phyloP scores from a whole-genome alignment of 2,329 filamentous ascomycete species.

The Fusarium sp. region DNA sequence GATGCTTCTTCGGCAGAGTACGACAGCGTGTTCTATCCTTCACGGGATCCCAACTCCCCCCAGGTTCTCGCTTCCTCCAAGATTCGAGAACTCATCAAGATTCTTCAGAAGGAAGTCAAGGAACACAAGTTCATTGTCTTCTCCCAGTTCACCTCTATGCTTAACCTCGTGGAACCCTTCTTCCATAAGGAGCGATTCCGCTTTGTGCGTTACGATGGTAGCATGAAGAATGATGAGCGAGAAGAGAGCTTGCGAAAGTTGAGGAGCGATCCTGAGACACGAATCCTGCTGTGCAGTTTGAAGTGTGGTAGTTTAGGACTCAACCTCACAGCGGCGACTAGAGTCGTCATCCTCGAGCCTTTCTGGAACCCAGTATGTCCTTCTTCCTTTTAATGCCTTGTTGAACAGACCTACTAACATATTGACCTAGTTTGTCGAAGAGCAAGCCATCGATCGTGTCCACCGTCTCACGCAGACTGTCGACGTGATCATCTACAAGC shows the following conservation, averaged over 20 bases:
- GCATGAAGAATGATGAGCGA: conserved; percentile 92
- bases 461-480: conserved; percentile 97
- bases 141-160: conserved; percentile 98
- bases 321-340: conserved; percentile 92
- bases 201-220: conserved; percentile 92
- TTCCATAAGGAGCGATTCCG: conserved; percentile 78
- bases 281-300: conserved; percentile 90
- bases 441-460: conserved; percentile 98
- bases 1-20: conserved; percentile 53
- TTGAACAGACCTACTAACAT: conserved; percentile 13
- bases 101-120: conserved; percentile 81
- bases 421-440: conserved; percentile 84
- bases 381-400: conserved; percentile 24
- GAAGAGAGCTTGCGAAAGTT: conserved; percentile 86
- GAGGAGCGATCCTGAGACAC: conserved; percentile 78
- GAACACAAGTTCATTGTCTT: conserved; percentile 98
- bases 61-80: conserved; percentile 83
- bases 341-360: conserved; percentile 94
- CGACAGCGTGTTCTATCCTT: conserved; percentile 49
- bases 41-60: conserved; percentile 43
- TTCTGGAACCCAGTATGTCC: conserved; percentile 92
- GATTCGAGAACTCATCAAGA: conserved; percentile 84
- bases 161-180: conserved; percentile 95
- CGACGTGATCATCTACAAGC: conserved; percentile 94
- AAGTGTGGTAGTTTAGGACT: conserved; percentile 94